phyloP scores from a whole-genome alignment of 2,329 filamentous ascomycete species.

The Beauveria varroae region DNA sequence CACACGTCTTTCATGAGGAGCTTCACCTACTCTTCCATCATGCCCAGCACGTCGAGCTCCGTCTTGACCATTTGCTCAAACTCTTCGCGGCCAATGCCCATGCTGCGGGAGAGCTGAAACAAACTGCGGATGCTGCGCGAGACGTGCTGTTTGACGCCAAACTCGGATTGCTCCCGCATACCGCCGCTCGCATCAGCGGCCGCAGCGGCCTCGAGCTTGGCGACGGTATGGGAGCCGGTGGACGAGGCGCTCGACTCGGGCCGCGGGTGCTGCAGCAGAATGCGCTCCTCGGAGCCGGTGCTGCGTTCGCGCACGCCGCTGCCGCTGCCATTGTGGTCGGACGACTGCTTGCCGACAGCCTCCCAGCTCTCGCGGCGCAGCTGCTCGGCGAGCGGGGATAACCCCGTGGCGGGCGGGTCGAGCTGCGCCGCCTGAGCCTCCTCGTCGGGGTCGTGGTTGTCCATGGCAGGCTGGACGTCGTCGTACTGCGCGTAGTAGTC shows the following conservation, averaged over 20 bases:
- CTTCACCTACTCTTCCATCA: constrained; percentile 29
- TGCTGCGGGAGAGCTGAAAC: constrained; percentile 60
- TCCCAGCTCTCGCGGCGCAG: constrained; percentile 18
- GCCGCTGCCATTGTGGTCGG: background rate
- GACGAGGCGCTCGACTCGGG: constrained; percentile 52
- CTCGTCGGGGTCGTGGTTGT: constrained; percentile 75
- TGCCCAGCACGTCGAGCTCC: constrained; percentile 61
- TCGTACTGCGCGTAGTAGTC: constrained; percentile 74
- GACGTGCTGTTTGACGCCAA: constrained; percentile 72
- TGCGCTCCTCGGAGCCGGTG: background rate
- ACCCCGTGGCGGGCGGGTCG: constrained; percentile 29
- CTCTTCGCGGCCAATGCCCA: constrained; percentile 66
- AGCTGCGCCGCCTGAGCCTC: constrained; percentile 30
- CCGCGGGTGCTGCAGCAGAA: constrained; percentile 44
- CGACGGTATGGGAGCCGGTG: constrained; percentile 47
- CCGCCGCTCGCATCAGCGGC: constrained; percentile 17
- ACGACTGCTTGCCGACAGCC: constrained; percentile 10
- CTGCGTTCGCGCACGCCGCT: constrained; percentile 7
- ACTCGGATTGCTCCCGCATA: constrained; percentile 56
- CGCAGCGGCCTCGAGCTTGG: constrained; percentile 52
- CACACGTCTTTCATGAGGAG: too few relatives aligned
- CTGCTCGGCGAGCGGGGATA: constrained; percentile 10
- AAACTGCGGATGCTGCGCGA: constrained; percentile 70
- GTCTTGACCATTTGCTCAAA: constrained; percentile 65
- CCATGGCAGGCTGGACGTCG: constrained; percentile 71